A percentile compares a stretch with the other conserved stretches of the same genome.
Conservation (phyloP, 2,329 filamentous ascomycete genomes). For the Aspergillus caelatus region DNA sequence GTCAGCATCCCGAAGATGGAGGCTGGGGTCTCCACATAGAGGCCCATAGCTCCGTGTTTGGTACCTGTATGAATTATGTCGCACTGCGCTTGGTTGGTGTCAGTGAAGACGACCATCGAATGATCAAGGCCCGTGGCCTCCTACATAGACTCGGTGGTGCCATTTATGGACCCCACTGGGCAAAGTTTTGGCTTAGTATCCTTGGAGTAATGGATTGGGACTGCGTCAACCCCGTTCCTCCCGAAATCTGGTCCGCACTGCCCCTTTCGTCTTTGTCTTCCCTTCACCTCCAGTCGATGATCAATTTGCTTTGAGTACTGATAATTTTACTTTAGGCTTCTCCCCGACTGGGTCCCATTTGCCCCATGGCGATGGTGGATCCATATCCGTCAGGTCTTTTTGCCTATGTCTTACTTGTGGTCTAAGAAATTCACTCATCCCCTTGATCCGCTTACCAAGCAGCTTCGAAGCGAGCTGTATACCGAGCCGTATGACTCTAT, state of each 20-base stretch:
- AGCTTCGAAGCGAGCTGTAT: slow-evolving; percentile 80
- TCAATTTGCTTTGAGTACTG: slow-evolving; percentile 6
- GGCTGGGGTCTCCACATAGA: slow-evolving; percentile 98
- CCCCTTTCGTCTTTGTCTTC: background rate
- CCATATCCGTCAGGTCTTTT: slow-evolving; percentile 94
- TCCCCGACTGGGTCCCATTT: slow-evolving; percentile 88
- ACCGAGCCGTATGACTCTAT: slow-evolving; percentile 76
- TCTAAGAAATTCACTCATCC: slow-evolving; percentile 80
- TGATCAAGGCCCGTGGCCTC: slow-evolving; percentile 80
- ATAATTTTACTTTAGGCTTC: slow-evolving; percentile 51
- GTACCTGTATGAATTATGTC: slow-evolving; percentile 86
- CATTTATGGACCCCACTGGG: slow-evolving; percentile 85
- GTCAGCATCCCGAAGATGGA: slow-evolving; percentile 84
- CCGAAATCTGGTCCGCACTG: slow-evolving; percentile 74
- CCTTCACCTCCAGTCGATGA: background rate
- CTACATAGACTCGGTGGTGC: slow-evolving; percentile 87
- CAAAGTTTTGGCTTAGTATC: slow-evolving; percentile 92
- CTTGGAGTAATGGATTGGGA: slow-evolving; percentile 86
- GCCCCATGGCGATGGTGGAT: slow-evolving; percentile 97
- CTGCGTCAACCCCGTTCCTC: slow-evolving; percentile 89
- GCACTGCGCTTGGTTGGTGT: slow-evolving; percentile 79
- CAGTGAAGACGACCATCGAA: slow-evolving; percentile 76
- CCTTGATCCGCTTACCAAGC: slow-evolving; percentile 71
- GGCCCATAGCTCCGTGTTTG: slow-evolving; percentile 88
- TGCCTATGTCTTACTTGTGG: slow-evolving; percentile 89